Base-by-base conservation (phyloP, 352 stramenopile species). In the Phytopythium boreale region DNA sequence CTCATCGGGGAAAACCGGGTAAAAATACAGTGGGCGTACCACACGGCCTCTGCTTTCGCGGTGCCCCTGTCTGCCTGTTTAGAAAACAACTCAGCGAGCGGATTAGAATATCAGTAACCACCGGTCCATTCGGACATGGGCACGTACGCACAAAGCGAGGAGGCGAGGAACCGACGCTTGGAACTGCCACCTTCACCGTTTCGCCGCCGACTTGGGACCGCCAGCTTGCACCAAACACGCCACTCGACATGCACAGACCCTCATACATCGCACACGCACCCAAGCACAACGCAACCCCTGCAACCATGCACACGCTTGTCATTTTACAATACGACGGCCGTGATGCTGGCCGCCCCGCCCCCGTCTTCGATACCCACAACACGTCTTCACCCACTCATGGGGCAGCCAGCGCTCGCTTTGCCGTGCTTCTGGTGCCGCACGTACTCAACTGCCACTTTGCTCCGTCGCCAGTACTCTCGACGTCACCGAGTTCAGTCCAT, bases 311-410 rank as follows among this genome's bases (percentile, higher is more conserved):
- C 27, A 29, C 19, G 31, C 31, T 27, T 26, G 31, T 57, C 51
- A 57, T 37, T 43, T 59, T 59, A 59, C 53, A 59, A 58, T 58
- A 43, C 17, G 17, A 27, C 51, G 27, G 51, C 29, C 19, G 51
- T 10, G 27, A 22, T 7, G 51, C 51, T 41, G 51, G 47, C 47
- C 47, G 24, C 47, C 24, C 15, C 39, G 39, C 17, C 12, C 22
- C 44, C n/a, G n/a, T 27, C 43, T 26, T 49, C 43, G 43, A 49
- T 49, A 49, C 20, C 5, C 5, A 24, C n/a, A 15, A 26, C 43
- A 12, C 43, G 7, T n/a, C 43, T 12, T 49, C 43, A 24, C 11
- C 0, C 46, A 29, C 46, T 6, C n/a, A 31, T 22, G n/a, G 12
- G 46, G 9, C 11, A 7, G 46, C 46, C 8, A 20, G 22, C 46